phyloP scores from a whole-genome alignment of 176 grass and related monocot genomes.

The Tillandsia fasciculata region DNA sequence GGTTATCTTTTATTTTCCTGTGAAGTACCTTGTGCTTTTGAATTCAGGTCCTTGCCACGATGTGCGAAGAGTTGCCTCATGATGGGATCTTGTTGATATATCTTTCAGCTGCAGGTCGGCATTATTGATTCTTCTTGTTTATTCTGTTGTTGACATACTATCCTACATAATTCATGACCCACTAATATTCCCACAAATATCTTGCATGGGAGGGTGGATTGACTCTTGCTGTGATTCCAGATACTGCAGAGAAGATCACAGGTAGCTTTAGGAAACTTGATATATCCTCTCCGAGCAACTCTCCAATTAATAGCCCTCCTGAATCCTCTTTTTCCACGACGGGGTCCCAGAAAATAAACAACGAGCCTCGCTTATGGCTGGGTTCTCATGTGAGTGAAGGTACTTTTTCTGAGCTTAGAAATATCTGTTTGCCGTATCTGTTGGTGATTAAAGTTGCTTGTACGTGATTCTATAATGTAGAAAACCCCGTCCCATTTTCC shows the following conservation, averaged over 20 bases:
- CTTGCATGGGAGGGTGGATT: neutral
- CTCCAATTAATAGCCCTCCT: neutral
- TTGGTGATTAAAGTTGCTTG: too few species aligned
- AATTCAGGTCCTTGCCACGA: constrained; percentile 9
- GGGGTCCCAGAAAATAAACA: neutral
- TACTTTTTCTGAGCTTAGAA: neutral
- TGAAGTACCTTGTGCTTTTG: neutral
- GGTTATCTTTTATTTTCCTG: neutral
- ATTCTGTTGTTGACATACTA: neutral
- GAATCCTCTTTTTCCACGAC: neutral
- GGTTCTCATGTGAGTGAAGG: constrained; percentile 22
- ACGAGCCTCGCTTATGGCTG: constrained; percentile 1
- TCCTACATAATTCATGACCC: too few species aligned
- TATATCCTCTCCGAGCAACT: constrained; percentile 2
- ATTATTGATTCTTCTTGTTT: neutral
- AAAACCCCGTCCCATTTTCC: too few species aligned
- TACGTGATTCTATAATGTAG: too few species aligned
- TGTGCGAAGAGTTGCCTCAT: constrained; percentile 12
- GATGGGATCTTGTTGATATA: constrained; percentile 17
- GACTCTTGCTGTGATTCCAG: neutral
- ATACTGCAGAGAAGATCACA: neutral
- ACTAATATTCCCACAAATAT: neutral
- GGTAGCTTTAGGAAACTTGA: neutral
- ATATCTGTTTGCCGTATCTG: too few species aligned
- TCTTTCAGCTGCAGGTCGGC: constrained; percentile 13